Evolutionary conservation across 2,329 filamentous ascomycete species (phyloP), one percentile per base, ranked within the genome.

Genomic region (Fusarium sp.): DNA sequence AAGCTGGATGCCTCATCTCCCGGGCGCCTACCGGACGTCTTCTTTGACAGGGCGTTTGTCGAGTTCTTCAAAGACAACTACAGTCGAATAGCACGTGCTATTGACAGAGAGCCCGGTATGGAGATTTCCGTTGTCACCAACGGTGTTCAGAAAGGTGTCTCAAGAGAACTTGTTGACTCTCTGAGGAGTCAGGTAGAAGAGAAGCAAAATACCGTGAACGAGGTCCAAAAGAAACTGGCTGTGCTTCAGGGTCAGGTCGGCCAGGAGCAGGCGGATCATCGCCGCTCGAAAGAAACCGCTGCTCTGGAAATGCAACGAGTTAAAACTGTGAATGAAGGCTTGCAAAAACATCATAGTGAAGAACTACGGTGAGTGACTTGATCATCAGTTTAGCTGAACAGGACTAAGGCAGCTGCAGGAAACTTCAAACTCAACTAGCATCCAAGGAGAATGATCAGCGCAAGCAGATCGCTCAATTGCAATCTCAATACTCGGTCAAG

Each of bases 31-130:
- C 91, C 94, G 1, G 90, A 94, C 49, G 91, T 97, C 1, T 96
- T 89, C 76, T 96, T 98, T 67, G 94, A 97, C 71, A 85, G 88
- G 45, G 87, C 87, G 0, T 98, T 97, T 77, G 89, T 99, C 55
- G 92, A 97, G 62, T 97, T 98, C 73, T 88, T 97, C 73, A 97
- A 97, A 75, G 94, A 98, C 74, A 97, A 97, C 75, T 98, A 96
- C 76, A 95, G 92, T 73, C 90, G 94, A 11, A 81, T 97, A 58
- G 82, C 91, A 37, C 88, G 93, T 65, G 92, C 93, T 15, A 92
- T 99, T 71, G 96, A 99, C 78, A 90, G 95, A 63, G 93, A 97
- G 65, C 96, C 96, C 1, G 93, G 90, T 2, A 83, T 96, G 63
- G 96, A 99, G 76, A 90, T 96, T 25, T 91, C 93, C 0, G 87